Conservation (phyloP, 1,139 yeast genomes). For the Sugiyamaella paludigena region DNA sequence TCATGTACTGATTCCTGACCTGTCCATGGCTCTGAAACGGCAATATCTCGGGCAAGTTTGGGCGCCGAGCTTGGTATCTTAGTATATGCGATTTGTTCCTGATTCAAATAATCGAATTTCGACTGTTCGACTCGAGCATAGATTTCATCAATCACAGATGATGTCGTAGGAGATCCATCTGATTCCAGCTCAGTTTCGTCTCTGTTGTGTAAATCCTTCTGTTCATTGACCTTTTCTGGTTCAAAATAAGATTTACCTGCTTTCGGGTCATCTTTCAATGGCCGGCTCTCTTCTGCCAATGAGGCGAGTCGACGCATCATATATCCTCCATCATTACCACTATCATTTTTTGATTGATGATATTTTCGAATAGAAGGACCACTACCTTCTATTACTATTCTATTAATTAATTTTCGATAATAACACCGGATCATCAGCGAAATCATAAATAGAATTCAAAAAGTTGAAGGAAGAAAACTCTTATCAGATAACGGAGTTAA, state of each 20-base stretch:
- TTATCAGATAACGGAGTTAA: not conserved
- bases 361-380: too few relatives aligned
- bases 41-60: slow-evolving; percentile 54
- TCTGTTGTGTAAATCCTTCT: not conserved
- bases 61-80: slow-evolving; percentile 47
- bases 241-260: slow-evolving; percentile 25
- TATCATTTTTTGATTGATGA: too few relatives aligned
- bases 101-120: slow-evolving; percentile 40
- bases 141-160: slow-evolving; percentile 25
- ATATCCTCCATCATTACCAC: slow-evolving; percentile 31
- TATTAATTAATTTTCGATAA: too few relatives aligned
- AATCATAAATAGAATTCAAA: too few relatives aligned
- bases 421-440: too few relatives aligned
- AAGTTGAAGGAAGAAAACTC: not conserved
- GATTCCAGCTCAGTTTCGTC: slow-evolving; percentile 24
- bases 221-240: not conserved
- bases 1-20: slow-evolving; percentile 59
- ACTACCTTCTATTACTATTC: too few relatives aligned
- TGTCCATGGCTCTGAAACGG: slow-evolving; percentile 61
- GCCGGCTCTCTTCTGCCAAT: slow-evolving; percentile 44
- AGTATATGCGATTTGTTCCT: slow-evolving; percentile 41
- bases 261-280: slow-evolving; percentile 37
- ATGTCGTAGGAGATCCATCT: slow-evolving; percentile 13
- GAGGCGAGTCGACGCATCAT: slow-evolving; percentile 42
- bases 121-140: slow-evolving; percentile 18